A percentile compares a stretch with the other conserved stretches of the same genome.
These are phyloP conservation scores for Psidium friedrichsthalianum DNA, from an alignment of 345 rosid genomes.

Conservation along the genomic window DNA sequence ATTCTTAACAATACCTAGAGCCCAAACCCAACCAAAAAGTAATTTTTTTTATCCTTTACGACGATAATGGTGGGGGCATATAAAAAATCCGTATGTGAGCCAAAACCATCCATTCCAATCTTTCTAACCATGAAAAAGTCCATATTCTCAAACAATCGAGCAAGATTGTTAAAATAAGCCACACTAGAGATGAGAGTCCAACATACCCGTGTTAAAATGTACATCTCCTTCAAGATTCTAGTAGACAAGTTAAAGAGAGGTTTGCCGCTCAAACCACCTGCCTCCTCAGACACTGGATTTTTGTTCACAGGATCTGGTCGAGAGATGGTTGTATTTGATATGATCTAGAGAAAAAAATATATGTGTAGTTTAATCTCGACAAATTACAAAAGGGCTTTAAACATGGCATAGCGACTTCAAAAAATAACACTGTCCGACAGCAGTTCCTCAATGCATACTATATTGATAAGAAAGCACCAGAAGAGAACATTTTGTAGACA, in stretches of 20 bases:
- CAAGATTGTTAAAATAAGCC: not conserved
- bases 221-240: conserved; percentile 79
- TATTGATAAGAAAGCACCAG: not conserved
- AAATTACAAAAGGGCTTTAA: not conserved
- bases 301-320: conserved; percentile 62
- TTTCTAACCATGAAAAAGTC: not conserved
- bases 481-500: not conserved
- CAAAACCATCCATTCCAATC: not conserved
- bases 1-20: not conserved
- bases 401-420: not conserved
- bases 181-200: not conserved
- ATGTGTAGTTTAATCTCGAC: not conserved
- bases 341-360: conserved; percentile 35
- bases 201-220: conserved; percentile 80
- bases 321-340: conserved; percentile 85
- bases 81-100: not conserved
- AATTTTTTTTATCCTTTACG: not conserved
- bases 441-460: not conserved
- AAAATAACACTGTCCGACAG: not conserved
- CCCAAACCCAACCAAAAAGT: not conserved
- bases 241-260: conserved; percentile 76
- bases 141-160: not conserved
- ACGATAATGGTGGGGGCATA: not conserved
- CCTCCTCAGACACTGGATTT: conserved; percentile 48
- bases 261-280: conserved; percentile 92